phyloP scores from a whole-genome alignment of 1,284 basidiomycete genomes.

The Cryptococcus wingfieldii region DNA sequence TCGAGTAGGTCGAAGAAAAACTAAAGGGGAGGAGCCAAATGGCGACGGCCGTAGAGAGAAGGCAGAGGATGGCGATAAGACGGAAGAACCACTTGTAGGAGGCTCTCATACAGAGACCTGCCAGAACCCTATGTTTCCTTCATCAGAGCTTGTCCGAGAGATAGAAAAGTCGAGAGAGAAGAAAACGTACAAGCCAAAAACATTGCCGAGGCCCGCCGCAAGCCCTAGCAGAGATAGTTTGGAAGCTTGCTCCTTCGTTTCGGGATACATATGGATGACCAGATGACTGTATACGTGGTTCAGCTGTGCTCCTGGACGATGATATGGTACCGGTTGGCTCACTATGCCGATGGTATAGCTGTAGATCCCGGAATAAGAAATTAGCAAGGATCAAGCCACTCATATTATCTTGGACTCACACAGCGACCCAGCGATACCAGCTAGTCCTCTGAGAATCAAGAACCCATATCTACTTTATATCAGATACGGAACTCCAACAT shows the following conservation, averaged over 20 bases:
- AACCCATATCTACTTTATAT: slow-evolving; percentile 26
- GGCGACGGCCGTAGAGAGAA: not conserved
- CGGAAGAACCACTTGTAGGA: slow-evolving; percentile 37
- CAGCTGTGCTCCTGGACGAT: not conserved
- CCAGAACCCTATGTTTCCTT: slow-evolving; percentile 9
- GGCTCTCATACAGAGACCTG: slow-evolving; percentile 25
- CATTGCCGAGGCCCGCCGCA: slow-evolving; percentile 28
- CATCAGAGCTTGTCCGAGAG: not conserved
- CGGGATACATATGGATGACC: slow-evolving; percentile 38
- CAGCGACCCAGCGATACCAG: slow-evolving; percentile 36
- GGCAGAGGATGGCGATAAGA: slow-evolving; percentile 25
- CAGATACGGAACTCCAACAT: not conserved
- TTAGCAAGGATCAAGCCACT: not conserved
- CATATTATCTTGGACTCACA: slow-evolving; percentile 8
- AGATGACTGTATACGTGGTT: slow-evolving; percentile 12
- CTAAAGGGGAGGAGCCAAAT: slow-evolving; percentile 1
- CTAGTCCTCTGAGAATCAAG: slow-evolving; percentile 39
- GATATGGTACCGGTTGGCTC: slow-evolving; percentile 1
- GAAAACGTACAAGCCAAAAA: slow-evolving; percentile 25
- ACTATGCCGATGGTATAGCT: slow-evolving; percentile 33
- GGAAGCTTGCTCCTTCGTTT: slow-evolving; percentile 26
- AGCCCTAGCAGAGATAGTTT: slow-evolving; percentile 29
- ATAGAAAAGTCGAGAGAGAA: not conserved
- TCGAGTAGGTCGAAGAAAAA: slow-evolving; percentile 2
- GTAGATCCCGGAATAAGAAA: not conserved